Percentiles rank a stretch among this genome's conserved stretches.
phyloP scores from a whole-genome alignment of 2,329 filamentous ascomycete species.

The Hypomyces perniciosus region DNA sequence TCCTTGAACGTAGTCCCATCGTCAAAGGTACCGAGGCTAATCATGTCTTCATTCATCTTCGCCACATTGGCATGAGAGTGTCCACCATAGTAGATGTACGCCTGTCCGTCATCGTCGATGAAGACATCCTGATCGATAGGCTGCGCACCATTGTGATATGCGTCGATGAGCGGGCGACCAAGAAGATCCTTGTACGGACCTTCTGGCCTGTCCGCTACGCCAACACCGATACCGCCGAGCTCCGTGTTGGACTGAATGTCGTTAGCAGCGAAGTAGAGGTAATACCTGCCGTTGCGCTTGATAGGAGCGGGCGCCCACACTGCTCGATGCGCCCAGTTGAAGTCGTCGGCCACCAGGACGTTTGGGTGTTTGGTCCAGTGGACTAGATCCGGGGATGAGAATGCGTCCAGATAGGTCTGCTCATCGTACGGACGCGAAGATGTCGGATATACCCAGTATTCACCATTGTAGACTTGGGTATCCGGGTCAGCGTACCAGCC shows the following conservation, averaged over 20 bases:
- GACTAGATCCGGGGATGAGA: conserved; percentile 43
- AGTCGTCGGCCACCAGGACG: conserved; percentile 30
- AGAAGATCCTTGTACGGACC: conserved; percentile 31
- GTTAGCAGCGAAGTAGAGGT: conserved; percentile 46
- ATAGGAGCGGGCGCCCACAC: conserved; percentile 44
- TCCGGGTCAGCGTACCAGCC: conserved; percentile 49
- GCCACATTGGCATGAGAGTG: conserved; percentile 35
- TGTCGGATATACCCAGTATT: conserved; percentile 46
- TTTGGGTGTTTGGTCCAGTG: conserved; percentile 42
- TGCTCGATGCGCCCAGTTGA: conserved; percentile 38
- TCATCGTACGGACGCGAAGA: conserved; percentile 37
- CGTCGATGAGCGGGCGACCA: conserved; percentile 28
- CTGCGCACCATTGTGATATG: conserved; percentile 40
- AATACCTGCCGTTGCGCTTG: conserved; percentile 38
- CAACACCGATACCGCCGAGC: conserved; percentile 35
- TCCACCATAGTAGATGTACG: conserved; percentile 37
- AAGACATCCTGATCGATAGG: conserved; percentile 38
- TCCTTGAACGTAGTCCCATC: conserved; percentile 35
- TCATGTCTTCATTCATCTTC: conserved; percentile 35
- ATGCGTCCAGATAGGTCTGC: conserved; percentile 46
- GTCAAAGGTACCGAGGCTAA: conserved; percentile 35
- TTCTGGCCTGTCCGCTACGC: conserved; percentile 26
- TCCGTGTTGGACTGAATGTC: conserved; percentile 34
- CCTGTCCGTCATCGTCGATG: conserved; percentile 37
- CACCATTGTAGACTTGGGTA: conserved; percentile 37